Evolutionary conservation across 2,329 filamentous ascomycete species (phyloP), one percentile per base, ranked within the genome.

Genomic region (Thelonectria olida): DNA sequence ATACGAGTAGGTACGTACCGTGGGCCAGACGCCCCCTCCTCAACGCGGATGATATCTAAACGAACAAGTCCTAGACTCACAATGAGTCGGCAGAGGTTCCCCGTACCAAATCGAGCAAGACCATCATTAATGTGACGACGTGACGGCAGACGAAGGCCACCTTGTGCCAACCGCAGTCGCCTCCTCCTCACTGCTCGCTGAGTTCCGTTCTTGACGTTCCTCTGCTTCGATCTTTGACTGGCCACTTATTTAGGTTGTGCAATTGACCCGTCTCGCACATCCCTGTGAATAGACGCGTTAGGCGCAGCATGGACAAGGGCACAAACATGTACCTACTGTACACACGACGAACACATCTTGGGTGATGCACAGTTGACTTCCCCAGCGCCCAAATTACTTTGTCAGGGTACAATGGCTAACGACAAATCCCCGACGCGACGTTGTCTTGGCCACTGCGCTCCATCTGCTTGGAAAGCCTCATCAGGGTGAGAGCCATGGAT

Each of bases 231-330:
- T 49, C 15, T 44, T 23, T 13, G 31, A 23, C 17, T 52, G 41
- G 51, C 48, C 39, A 28, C 19, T 48, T n/a, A n/a, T n/a, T n/a
- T n/a, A n/a, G n/a, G n/a, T n/a, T 58, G 55, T 52, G 41, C 48
- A 58, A 53, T 58, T 27, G 31, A 48, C 22, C 34, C 20, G 22
- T 39, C 27, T 38, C 20, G n/a, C 27, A 15, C 19, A 38, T 50
- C 50, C 36, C 25, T 50, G 44, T 54, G 51, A 44, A 60, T 60
- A 60, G 57, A 60, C 57, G 57, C 57, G 57, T 54, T 60, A 60
- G 57, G 52, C 57, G 57, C 57, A 60, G 48, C 36, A 31, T 44
- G 27, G 52, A 50, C 57, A 60, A 60, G 51, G 57, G 57, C 42
- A 20, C 19, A 13, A 22, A 19, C 28, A 31, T 58, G 22, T 41